Conservation (phyloP, 192 early-diverging fungal genomes). For the Coemansia reversa region DNA sequence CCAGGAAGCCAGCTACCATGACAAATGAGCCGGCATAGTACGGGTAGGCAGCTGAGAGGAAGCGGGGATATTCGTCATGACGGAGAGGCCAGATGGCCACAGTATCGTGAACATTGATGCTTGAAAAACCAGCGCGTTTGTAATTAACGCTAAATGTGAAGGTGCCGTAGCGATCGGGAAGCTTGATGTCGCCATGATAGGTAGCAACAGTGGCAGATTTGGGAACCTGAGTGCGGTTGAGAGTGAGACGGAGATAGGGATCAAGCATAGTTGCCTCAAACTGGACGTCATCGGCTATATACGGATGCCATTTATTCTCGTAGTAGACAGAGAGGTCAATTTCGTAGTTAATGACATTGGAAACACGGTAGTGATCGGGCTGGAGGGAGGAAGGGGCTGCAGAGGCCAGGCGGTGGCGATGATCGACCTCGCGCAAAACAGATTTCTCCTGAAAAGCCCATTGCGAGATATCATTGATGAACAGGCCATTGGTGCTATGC, state of each 20-base stretch:
- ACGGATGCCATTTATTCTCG: conserved; percentile 81
- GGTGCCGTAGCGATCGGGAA: conserved; percentile 96
- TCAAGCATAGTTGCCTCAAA: conserved; percentile 96
- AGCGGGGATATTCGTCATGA: conserved; percentile 96
- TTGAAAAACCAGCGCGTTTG: conserved; percentile 79
- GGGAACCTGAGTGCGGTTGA: conserved; percentile 41
- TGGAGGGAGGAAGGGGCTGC: conserved; percentile 56
- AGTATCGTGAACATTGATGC: conserved; percentile 68
- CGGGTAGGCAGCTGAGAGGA: conserved; percentile 87
- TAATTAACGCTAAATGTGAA: conserved; percentile 97
- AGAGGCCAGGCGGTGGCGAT: conserved; percentile 60
- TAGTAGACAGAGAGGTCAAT: conserved; percentile 79
- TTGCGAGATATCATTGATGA: conserved; percentile 70
- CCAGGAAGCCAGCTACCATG: conserved; percentile 82
- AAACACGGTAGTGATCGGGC: conserved; percentile 83
- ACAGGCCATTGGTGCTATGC: conserved; percentile 65
- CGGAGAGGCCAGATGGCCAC: conserved; percentile 88
- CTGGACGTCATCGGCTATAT: conserved; percentile 69
- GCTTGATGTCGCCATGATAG: conserved; percentile 58
- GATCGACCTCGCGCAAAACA: conserved; percentile 60
- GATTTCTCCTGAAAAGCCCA: conserved; percentile 94
- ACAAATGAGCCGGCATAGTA: conserved; percentile 87
- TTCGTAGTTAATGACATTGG: conserved; percentile 87
- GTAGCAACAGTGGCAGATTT: conserved; percentile 15
- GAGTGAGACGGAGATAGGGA: conserved; percentile 84